phyloP scores from a whole-genome alignment of 768 basidiomycete species.

The Antrodiella citrinella region DNA sequence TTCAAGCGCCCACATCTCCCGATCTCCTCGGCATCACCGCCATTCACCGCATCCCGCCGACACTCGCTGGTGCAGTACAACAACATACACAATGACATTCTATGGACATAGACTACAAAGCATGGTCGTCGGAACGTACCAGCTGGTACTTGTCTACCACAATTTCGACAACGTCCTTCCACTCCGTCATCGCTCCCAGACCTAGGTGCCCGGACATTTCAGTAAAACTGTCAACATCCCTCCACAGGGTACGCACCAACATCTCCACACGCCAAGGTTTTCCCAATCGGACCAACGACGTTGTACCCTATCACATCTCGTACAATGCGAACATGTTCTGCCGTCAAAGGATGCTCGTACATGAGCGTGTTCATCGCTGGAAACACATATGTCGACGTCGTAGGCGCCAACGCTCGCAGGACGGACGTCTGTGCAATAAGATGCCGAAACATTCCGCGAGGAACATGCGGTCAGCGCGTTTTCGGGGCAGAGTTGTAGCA shows the following conservation, averaged over 20 bases:
- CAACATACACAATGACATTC: neutral
- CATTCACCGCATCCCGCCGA: neutral
- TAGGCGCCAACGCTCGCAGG: constrained; percentile 74
- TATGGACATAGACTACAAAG: neutral
- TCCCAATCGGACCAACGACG: constrained; percentile 83
- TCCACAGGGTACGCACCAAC: constrained; percentile 64
- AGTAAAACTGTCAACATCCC: too few relatives aligned
- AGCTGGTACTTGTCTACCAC: constrained; percentile 49
- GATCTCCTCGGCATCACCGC: neutral
- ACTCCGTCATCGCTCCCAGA: constrained; percentile 93
- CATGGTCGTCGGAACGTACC: neutral
- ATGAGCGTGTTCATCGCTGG: constrained; percentile 99
- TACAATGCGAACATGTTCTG: constrained; percentile 70
- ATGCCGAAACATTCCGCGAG: too few relatives aligned
- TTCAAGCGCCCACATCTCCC: neutral
- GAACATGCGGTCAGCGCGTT: too few relatives aligned
- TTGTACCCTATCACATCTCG: constrained; percentile 71
- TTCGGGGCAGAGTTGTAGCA: too few relatives aligned
- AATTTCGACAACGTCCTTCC: constrained; percentile 77
- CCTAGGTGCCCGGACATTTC: too few relatives aligned
- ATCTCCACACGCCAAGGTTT: constrained; percentile 87
- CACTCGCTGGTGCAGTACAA: neutral
- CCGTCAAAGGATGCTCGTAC: constrained; percentile 91
- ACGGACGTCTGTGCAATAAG: constrained; percentile 80
- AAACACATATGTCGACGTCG: constrained; percentile 83